Conservation (phyloP, 2,329 filamentous ascomycete genomes). For the Exserohilum rostratum region DNA sequence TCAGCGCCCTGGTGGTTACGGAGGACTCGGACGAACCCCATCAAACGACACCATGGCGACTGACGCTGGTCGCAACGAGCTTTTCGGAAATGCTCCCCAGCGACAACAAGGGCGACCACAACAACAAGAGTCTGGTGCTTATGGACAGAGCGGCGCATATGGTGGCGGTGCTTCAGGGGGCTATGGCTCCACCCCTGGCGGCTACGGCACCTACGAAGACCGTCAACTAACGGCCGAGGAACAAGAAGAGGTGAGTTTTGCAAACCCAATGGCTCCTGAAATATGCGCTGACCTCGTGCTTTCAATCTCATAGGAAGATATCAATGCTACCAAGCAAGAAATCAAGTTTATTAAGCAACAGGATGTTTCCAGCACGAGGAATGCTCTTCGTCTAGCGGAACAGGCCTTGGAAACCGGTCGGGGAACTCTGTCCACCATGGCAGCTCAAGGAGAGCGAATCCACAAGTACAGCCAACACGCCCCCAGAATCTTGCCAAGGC, state of each 20-base stretch:
- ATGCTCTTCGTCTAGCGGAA: slow-evolving; percentile 66
- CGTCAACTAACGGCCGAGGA: slow-evolving; percentile 81
- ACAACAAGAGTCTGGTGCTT: slow-evolving; percentile 39
- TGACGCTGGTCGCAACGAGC: slow-evolving; percentile 65
- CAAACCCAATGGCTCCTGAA: background rate
- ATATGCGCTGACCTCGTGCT: background rate
- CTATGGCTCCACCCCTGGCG: slow-evolving; percentile 31
- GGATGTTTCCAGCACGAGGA: slow-evolving; percentile 73
- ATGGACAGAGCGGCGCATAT: slow-evolving; percentile 26
- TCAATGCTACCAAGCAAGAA: slow-evolving; percentile 74
- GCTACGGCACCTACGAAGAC: slow-evolving; percentile 64
- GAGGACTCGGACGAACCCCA: slow-evolving; percentile 40
- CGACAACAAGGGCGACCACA: slow-evolving; percentile 54
- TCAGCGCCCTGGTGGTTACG: slow-evolving; percentile 48
- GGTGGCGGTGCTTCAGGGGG: slow-evolving; percentile 27
- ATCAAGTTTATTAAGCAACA: slow-evolving; percentile 74
- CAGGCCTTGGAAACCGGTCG: slow-evolving; percentile 74
- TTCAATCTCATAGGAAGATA: slow-evolving; percentile 58
- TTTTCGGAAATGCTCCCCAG: slow-evolving; percentile 66
- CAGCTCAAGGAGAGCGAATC: slow-evolving; percentile 46
- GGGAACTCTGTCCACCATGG: slow-evolving; percentile 38
- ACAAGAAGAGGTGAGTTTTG: slow-evolving; percentile 62
- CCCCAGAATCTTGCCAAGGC: too few relatives aligned
- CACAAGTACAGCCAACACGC: slow-evolving; percentile 29
- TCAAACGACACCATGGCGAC: slow-evolving; percentile 53